Conservation (phyloP, 1,139 yeast species). For the Yamadazyma aaseri region DNA sequence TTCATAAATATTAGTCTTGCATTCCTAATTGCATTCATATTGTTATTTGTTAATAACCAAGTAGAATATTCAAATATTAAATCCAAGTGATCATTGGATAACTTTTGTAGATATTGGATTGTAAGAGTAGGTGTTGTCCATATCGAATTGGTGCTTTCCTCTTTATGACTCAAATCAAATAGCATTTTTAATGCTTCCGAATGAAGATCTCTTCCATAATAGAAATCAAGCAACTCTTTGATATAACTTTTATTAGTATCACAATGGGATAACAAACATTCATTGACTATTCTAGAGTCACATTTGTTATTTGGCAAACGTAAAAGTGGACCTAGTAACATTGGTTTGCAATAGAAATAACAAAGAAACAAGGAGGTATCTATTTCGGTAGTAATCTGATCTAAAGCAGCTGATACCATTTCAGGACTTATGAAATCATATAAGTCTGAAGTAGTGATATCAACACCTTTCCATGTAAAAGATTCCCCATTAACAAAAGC, state of each 20-base stretch:
- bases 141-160: conserved; percentile 16
- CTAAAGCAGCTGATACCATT: conserved; percentile 8
- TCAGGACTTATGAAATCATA: conserved; percentile 21
- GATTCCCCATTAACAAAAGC: conserved; percentile 34
- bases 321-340: conserved; percentile 78
- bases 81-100: conserved; percentile 50
- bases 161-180: conserved; percentile 31
- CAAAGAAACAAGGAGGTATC: conserved; percentile 82
- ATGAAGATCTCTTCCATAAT: conserved; percentile 63
- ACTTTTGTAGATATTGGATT: conserved; percentile 63
- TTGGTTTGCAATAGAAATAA: conserved; percentile 64
- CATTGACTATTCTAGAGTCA: conserved; percentile 61
- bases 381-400: conserved; percentile 34
- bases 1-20: conserved; percentile 64
- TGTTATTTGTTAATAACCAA: conserved; percentile 47
- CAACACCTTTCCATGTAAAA: conserved; percentile 46
- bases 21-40: conserved; percentile 26
- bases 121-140: conserved; percentile 49
- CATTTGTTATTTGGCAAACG: conserved; percentile 73
- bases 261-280: conserved; percentile 40
- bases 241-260: conserved; percentile 46
- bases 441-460: conserved; percentile 40
- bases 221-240: conserved; percentile 78
- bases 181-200: conserved; percentile 66
- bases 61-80: conserved; percentile 58